These are phyloP conservation scores for Linderniella brevidens DNA, from an alignment of 257 asterid genomes.

Conservation along the genomic window DNA sequence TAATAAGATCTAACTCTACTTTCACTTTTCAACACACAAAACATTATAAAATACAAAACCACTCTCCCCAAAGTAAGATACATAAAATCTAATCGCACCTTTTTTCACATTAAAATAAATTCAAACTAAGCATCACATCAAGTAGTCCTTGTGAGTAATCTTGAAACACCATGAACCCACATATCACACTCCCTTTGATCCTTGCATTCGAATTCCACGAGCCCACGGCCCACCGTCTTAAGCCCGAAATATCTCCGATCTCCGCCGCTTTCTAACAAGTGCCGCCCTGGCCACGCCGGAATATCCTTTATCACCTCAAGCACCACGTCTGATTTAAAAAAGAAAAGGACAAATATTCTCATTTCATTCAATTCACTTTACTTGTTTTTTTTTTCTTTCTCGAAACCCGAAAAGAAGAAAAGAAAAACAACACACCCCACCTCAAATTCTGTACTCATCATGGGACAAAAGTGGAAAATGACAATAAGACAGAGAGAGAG, in stretches of 20 bases:
- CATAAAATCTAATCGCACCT: too few species aligned
- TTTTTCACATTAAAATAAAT: too few species aligned
- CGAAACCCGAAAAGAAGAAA: constrained; percentile 69
- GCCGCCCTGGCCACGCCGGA: constrained; percentile 97
- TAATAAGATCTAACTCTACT: too few species aligned
- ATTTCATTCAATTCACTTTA: not conserved
- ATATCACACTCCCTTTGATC: constrained; percentile 72
- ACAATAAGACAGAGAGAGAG: too few species aligned
- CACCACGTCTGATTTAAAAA: constrained; percentile 47
- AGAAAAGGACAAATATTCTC: not conserved
- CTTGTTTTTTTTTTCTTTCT: constrained; percentile 23
- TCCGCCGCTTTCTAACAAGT: constrained; percentile 77
- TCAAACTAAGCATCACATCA: too few species aligned
- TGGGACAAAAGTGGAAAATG: constrained; percentile 21
- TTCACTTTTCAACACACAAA: too few species aligned
- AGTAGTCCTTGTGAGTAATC: constrained; percentile 22
- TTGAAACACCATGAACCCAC: constrained; percentile 94
- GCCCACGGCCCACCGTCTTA: constrained; percentile 62
- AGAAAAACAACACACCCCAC: constrained; percentile 20
- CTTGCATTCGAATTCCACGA: constrained; percentile 80
- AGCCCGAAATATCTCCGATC: constrained; percentile 61
- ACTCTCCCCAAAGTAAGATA: too few species aligned
- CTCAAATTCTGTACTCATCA: constrained; percentile 48
- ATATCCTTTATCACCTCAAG: constrained; percentile 60
- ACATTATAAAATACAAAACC: too few species aligned